Base-by-base conservation (phyloP, 352 stramenopile species). In the Blastocystis sp. region DNA sequence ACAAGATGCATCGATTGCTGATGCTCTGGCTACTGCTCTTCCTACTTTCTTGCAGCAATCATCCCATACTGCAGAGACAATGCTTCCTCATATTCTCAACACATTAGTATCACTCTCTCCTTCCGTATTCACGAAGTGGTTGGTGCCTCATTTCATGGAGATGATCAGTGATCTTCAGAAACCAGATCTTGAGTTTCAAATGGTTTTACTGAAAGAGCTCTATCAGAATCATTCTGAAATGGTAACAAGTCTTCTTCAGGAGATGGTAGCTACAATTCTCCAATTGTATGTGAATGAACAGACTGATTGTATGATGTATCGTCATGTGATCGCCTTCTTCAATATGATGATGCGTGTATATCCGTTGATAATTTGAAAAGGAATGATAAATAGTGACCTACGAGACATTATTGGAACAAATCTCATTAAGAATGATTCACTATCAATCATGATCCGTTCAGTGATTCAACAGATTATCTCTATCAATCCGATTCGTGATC, bases 161-260 rank as follows among this genome's bases (percentile, higher is more conserved):
- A n/a, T 49, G 35, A 42, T 77, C 4, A 52, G 3, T 6, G 65
- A 77, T n/a, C 21, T 77, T n/a, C 65, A 77, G 65, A 77, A 56
- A 19, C 65, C 24, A 6, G 21, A 29, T 32, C n/a, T 54, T 0
- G 4, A 6, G 7, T 21, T n/a, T 14, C 35, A 35, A 7, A 2
- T 77, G 0, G 4, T 19, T n/a, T 5, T 77, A 14, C 37, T 77
- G 6, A 19, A 42, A 14, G 35, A 24, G n/a, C 29, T 77, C 6
- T 51, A 42, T 49, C 2, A 56, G 16, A 32, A 42, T 42, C 24
- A 54, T n/a, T 19, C 24, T 14, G 19, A 51, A n/a, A 16, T 58
- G 24, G 65, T 77, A 19, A 21, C 29, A 24, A 24, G 56, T 19
- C n/a, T 51, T 14, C 29, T 77, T 3, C 14, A 56, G 21, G 35